Base-by-base conservation (phyloP, 495 filamentous ascomycete species). In the Hypoxylon intermedium region DNA sequence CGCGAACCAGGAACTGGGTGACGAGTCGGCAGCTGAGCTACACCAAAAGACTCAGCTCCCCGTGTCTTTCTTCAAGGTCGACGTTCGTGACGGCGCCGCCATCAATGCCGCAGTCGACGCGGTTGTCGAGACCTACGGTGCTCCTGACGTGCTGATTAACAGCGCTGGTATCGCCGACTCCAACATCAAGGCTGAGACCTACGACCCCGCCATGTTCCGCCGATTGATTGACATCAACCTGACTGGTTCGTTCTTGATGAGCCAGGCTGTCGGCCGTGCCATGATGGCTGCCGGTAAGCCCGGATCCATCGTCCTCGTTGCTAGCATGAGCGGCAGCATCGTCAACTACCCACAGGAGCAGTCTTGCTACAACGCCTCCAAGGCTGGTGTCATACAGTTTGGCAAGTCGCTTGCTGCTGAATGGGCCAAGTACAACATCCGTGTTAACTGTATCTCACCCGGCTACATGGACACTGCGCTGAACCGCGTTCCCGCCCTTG, bases 271-370 rank as follows among this genome's bases (percentile, higher is more conserved):
- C 36, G 88, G 82, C 15, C 80, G 80, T 38, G 71, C 79, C 49
- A 89, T 90, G 86, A 90, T 90, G 67, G 79, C 76, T 5, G 79
- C 80, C 20, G 74, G 75, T 63, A 82, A 84, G 78, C 80, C 87
- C 9, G 89, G 90, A 48, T 86, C 83, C 41, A 88, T 91, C 66
- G 78, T 91, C 63, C 83, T 89, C 48, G 83, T 90, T 43, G 87
- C 87, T 33, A 90, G 87, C 63, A 92, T 92, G 89, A 88, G 86
- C 26, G 89, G 88, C 64, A 79, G 78, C 59, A 85, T 91, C 63
- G 89, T 91, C 76, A 92, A 91, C 82, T 88, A 85, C 68, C 88
- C 89, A 1, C 89, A 91, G 70, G 84, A 89, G 69, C 89, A 91
- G 72, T 85, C 80, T 7, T 87, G 85, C 75, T 92, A 91, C 79